Evolutionary conservation across 768 basidiomycete species (phyloP).

Genomic region (Naganishia vaughanmartiniae): DNA sequence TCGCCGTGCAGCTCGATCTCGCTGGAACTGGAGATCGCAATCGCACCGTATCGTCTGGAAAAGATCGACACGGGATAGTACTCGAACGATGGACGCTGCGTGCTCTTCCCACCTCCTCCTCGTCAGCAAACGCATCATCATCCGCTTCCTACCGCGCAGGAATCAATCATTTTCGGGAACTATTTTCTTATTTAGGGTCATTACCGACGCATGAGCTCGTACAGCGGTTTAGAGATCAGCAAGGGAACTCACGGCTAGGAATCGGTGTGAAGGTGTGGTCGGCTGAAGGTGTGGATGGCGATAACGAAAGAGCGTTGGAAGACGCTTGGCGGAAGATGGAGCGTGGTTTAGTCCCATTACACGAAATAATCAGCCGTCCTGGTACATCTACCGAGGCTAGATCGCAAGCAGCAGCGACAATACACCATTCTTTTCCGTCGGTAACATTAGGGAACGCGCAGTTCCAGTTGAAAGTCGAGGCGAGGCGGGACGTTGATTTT

Average conservation of each 20-base stretch:
- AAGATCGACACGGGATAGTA: slow-evolving; percentile 39
- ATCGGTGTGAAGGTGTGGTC: slow-evolving; percentile 51
- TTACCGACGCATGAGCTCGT: slow-evolving; percentile 45
- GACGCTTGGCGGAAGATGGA: slow-evolving; percentile 51
- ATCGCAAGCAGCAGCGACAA: slow-evolving; percentile 21
- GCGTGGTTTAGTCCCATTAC: slow-evolving; percentile 41
- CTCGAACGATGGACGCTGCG: slow-evolving; percentile 48
- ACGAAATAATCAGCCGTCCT: slow-evolving; percentile 25
- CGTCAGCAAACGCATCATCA: slow-evolving; percentile 13
- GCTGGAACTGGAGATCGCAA: neutral
- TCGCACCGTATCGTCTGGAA: neutral
- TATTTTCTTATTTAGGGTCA: slow-evolving; percentile 42
- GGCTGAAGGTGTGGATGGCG: slow-evolving; percentile 37
- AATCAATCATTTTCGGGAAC: slow-evolving; percentile 46
- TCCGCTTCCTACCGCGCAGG: slow-evolving; percentile 46
- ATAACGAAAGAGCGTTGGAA: slow-evolving; percentile 32
- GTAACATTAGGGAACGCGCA: slow-evolving; percentile 40
- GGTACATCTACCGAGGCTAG: neutral
- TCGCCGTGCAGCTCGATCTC: neutral
- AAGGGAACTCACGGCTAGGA: slow-evolving; percentile 38
- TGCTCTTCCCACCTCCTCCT: slow-evolving; percentile 17
- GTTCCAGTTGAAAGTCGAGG: slow-evolving; percentile 39
- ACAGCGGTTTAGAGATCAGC: slow-evolving; percentile 35
- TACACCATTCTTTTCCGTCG: slow-evolving; percentile 36
- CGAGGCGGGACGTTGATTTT: slow-evolving; percentile 46